Conservation (phyloP, 2,329 filamentous ascomycete species). For the Pseudogymnoascus sp. region DNA sequence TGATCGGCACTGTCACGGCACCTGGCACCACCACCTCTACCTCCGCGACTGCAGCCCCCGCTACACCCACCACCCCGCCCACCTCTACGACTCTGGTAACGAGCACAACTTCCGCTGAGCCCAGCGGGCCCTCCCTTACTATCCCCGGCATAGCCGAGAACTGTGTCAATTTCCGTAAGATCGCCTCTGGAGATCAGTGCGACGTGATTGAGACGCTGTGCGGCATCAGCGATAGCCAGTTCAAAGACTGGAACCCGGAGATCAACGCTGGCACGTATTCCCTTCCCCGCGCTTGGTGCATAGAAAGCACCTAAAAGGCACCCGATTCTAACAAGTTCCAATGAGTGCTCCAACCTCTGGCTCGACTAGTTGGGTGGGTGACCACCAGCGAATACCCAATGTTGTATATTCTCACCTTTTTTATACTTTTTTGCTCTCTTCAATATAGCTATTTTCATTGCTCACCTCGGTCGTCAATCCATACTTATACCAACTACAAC, state of each 20-base stretch:
- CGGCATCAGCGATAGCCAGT: background rate
- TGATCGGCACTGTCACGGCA: slow-evolving; percentile 16
- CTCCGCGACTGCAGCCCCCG: no score
- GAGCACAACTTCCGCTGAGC: background rate
- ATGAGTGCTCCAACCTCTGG: slow-evolving; percentile 15
- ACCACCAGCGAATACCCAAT: no score
- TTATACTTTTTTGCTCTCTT: no score
- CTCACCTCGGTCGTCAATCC: no score
- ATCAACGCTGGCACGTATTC: background rate
- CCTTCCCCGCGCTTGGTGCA: background rate
- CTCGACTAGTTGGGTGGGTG: no score
- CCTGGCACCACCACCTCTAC: slow-evolving; percentile 9
- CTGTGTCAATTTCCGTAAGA: background rate
- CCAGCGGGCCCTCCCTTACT: background rate
- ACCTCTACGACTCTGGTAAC: background rate
- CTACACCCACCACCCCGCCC: background rate
- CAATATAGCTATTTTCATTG: no score
- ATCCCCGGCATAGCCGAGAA: background rate
- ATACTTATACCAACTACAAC: no score
- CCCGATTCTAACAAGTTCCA: background rate
- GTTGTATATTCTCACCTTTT: no score
- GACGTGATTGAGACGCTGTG: background rate
- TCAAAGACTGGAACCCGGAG: slow-evolving; percentile 1
- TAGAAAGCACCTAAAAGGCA: background rate
- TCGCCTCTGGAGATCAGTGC: background rate